A percentile compares a stretch with the other conserved stretches of the same genome.
phyloP scores from a whole-genome alignment of 495 filamentous ascomycete genomes.

The Xylaria bambusicola region DNA sequence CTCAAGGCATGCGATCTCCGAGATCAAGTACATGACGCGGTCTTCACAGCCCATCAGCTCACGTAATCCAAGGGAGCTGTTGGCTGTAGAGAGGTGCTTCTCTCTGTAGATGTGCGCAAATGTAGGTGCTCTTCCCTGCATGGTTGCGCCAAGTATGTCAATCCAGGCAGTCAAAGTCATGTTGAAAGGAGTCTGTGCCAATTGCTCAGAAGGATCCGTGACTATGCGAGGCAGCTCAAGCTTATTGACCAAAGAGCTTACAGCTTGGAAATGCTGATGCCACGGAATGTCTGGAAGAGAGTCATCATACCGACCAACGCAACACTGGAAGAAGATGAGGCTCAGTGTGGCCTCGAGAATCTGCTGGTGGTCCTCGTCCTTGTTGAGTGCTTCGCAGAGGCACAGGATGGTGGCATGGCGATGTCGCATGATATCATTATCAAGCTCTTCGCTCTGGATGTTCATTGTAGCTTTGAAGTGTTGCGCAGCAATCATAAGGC shows the following conservation, averaged over 20 bases:
- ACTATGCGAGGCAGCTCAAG: constrained; percentile 73
- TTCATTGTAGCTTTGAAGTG: constrained; percentile 80
- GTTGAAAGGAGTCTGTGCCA: constrained; percentile 79
- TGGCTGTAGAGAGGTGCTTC: constrained; percentile 74
- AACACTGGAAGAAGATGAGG: constrained; percentile 97
- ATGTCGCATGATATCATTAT: constrained; percentile 92
- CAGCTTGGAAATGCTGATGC: constrained; percentile 95
- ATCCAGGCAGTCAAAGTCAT: constrained; percentile 97
- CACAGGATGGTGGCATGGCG: constrained; percentile 85
- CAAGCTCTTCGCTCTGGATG: constrained; percentile 69
- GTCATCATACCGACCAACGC: constrained; percentile 83
- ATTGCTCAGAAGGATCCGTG: constrained; percentile 56
- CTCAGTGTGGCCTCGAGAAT: constrained; percentile 93
- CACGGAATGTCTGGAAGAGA: constrained; percentile 91
- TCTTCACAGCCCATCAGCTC: constrained; percentile 99
- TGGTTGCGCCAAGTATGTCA: constrained; percentile 92
- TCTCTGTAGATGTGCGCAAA: constrained; percentile 92
- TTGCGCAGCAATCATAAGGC: constrained; percentile 91
- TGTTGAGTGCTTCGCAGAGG: constrained; percentile 78
- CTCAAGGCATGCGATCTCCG: constrained; percentile 94
- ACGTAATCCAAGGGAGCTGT: constrained; percentile 70
- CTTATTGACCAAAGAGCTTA: constrained; percentile 75
- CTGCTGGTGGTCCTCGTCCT: constrained; percentile 78
- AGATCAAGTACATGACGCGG: constrained; percentile 96
- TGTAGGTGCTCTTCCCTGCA: constrained; percentile 78